Evolutionary conservation across 495 filamentous ascomycete species (phyloP), one percentile per base, ranked within the genome.

Genomic region (Hypoxylon perforatum): DNA sequence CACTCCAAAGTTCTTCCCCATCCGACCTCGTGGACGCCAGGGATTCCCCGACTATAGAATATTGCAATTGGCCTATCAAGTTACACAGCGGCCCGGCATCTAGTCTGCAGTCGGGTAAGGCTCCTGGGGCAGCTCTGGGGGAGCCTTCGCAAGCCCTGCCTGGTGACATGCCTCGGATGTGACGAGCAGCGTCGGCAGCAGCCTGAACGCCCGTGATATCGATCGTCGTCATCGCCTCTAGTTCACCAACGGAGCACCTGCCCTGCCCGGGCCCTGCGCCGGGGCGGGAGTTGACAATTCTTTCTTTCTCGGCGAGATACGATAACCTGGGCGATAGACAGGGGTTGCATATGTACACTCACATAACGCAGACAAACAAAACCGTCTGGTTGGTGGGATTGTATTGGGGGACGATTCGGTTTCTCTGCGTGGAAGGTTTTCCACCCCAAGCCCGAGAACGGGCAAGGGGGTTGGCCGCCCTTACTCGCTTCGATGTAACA

Each of bases 91-190:
- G 36, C 33, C 11, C 21, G 22, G 53, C 6, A 21, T 51, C 36
- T 38, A 22, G 42, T 55, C n/a, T 63, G 42, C 23, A 23, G 14
- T 35, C 21, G 47, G n/a, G 33, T 47, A 54, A 50, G 17, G 44
- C 23, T 15, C 14, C 15, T 12, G 15, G 39, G 14, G 12, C 4
- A 38, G 9, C 3, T 39, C n/a, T n/a, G n/a, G n/a, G n/a, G 12
- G 14, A 18, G 21, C 41, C 28, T 11, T 19, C 25, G 25, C 17
- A 49, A 6, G 46, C 12, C 54, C 53, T 60, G 25, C 50, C 10
- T 22, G 45, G 42, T 60, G 55, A 44, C 54, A 49, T 59, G 50
- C 65, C 65, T 69, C 65, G 65, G 65, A 63, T 63, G 65, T 69
- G 54, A 62, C 30, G 50, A 56, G 48, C n/a, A 44, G 42, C 41